Base-by-base conservation (phyloP, 192 early-diverging fungal genomes). In the Tieghemiomyces parasiticus region DNA sequence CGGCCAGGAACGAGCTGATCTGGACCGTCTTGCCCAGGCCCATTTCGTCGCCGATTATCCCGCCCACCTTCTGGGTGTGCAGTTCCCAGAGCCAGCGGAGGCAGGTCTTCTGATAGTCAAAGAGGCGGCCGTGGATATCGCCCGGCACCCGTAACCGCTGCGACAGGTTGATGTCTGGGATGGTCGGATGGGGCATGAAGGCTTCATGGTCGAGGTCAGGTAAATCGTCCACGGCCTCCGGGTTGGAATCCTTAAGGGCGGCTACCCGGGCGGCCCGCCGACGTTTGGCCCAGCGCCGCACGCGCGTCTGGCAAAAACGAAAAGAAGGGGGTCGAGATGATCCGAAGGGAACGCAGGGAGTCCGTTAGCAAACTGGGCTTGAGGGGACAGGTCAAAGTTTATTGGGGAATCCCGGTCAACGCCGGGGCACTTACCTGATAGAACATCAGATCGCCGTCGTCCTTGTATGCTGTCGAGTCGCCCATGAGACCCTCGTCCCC, bases 21-120 rank as follows among this genome's bases (percentile, higher is more conserved):
- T 97, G 95, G 33, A 95, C 81, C 0, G 95, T 97, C 60, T 97
- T 97, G 12, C 95, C 95, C 1, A 95, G 67, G 1, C 91, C 92
- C 93, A 96, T 94, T 66, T 94, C 91, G 69, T 95, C 93, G 26
- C 91, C 92, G 26, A 95, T 72, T 26, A 97, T 87, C 0, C 95
- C 95, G 2, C 95, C 95, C 0, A 84, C 81, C 35, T 89, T 75
- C 65, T 93, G 90, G 47, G 73, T 72, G 67, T 93, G 86, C 46
- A 96, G 71, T 58, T 92, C 88, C 80, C 81, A 88, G 35, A 98
- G 70, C 95, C 95, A 98, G 30, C 75, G 72, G 6, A 86, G 64
- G 47, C 89, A 84, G 22, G 89, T 85, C 60, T 81, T 79, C 68
- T 98, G 95, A 65, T 98, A 96, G 50, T 85, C 90, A 61, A 98